Evolutionary conservation across 345 rosid species (phyloP).

Genomic region (Salix udensis): DNA sequence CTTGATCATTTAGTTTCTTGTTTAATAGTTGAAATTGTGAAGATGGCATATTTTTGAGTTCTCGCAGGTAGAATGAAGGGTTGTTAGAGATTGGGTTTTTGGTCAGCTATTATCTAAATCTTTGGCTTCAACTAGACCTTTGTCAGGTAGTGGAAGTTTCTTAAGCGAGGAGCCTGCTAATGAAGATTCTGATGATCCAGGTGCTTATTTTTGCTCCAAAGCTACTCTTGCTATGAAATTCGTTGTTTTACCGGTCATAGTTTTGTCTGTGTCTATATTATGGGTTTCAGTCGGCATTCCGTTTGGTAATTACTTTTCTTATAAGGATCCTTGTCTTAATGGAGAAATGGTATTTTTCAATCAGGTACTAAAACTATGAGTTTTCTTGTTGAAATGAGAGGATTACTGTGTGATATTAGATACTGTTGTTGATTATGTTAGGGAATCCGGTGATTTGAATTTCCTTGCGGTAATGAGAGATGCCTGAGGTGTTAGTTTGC

Average conservation of each 20-base stretch:
- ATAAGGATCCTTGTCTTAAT: neutral
- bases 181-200: slow-evolving; percentile 41
- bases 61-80: slow-evolving; percentile 57
- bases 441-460: neutral
- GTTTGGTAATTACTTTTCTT: neutral
- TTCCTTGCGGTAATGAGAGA: slow-evolving; percentile 1
- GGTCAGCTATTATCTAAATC: slow-evolving; percentile 50
- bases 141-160: slow-evolving; percentile 49
- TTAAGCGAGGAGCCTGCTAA: slow-evolving; percentile 23
- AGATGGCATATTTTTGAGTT: neutral
- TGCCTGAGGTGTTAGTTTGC: neutral
- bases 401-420: neutral
- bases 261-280: neutral
- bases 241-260: neutral
- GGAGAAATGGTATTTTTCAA: neutral
- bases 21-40: neutral
- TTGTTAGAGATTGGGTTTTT: slow-evolving; percentile 68
- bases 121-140: slow-evolving; percentile 57
- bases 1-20: neutral
- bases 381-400: neutral
- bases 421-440: neutral
- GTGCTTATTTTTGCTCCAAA: slow-evolving; percentile 24
- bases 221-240: neutral
- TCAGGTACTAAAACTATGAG: neutral
- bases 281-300: neutral